Conservation (phyloP, 1,139 yeast species). For the Suhomyces yuchorum region DNA sequence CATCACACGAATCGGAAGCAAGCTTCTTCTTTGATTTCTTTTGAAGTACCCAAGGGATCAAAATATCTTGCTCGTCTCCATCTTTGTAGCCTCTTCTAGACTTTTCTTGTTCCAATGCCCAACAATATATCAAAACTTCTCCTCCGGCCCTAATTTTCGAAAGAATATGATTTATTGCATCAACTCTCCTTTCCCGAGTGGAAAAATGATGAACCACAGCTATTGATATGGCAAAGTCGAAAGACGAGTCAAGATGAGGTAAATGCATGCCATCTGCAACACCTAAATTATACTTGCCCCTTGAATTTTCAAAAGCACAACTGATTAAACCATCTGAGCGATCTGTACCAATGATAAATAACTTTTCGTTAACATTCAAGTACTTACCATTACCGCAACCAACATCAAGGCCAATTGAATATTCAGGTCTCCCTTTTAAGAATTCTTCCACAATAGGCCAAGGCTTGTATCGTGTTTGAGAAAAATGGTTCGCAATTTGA, state of each 20-base stretch:
- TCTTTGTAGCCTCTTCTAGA: conserved; percentile 87
- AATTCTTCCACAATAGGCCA: conserved; percentile 94
- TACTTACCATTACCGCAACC: conserved; percentile 99
- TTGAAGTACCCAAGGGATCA: conserved; percentile 92
- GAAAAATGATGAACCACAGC: conserved; percentile 97
- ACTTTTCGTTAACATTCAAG: conserved; percentile 63
- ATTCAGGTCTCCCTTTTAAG: conserved; percentile 39
- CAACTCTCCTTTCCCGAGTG: conserved; percentile 74
- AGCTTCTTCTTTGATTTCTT: conserved; percentile 32
- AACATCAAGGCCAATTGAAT: conserved; percentile 61
- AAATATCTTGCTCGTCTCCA: conserved; percentile 88
- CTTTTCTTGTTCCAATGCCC: conserved; percentile 93
- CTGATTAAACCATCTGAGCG: conserved; percentile 73
- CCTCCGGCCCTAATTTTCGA: conserved; percentile 62
- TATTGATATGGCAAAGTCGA: conserved; percentile 91
- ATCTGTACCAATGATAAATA: conserved; percentile 81
- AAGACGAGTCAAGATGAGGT: conserved; percentile 61
- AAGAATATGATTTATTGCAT: conserved; percentile 71
- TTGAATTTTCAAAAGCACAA: conserved; percentile 62
- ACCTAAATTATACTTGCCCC: conserved; percentile 40
- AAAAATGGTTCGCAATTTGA: conserved; percentile 88
- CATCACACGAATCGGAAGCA: not conserved
- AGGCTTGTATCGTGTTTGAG: conserved; percentile 91
- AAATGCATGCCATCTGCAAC: conserved; percentile 76
- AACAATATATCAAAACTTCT: conserved; percentile 78